A percentile compares a stretch with the other conserved stretches of the same genome.
phyloP scores from a whole-genome alignment of 768 basidiomycete genomes.

The Lentinula detonsa region DNA sequence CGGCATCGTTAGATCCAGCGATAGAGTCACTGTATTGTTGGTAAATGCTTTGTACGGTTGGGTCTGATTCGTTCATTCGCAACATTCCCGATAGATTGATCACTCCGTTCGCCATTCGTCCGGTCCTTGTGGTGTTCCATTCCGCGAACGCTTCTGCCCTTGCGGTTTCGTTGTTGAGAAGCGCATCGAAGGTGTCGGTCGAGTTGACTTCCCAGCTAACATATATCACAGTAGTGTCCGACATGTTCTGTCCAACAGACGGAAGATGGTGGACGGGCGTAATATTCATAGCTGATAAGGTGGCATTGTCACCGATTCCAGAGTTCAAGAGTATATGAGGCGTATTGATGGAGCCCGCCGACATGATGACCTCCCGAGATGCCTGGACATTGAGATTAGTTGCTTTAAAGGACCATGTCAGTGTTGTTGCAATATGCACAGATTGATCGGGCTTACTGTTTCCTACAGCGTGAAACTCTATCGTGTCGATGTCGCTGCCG shows the following conservation, averaged over 20 bases:
- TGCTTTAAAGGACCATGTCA: neutral
- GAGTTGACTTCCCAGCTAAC: constrained; percentile 7
- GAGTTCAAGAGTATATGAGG: constrained; percentile 13
- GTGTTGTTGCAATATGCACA: neutral
- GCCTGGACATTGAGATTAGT: constrained; percentile 6
- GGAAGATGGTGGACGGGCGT: constrained; percentile 9
- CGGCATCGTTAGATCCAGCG: constrained; percentile 24
- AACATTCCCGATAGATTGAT: constrained; percentile 12
- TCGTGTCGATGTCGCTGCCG: neutral
- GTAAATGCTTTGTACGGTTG: neutral
- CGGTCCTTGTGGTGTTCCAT: constrained; percentile 21
- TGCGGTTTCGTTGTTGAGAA: constrained; percentile 15
- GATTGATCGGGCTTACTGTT: constrained; percentile 1
- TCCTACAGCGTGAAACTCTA: constrained; percentile 4
- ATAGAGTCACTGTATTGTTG: constrained; percentile 18
- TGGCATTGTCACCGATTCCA: constrained; percentile 14
- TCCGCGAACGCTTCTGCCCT: constrained; percentile 14
- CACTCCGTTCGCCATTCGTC: constrained; percentile 21
- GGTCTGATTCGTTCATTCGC: neutral
- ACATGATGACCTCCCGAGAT: constrained; percentile 17
- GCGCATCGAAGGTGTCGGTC: constrained; percentile 12
- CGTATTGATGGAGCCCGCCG: constrained; percentile 18
- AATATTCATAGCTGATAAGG: constrained; percentile 4
- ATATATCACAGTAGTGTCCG: constrained; percentile 3
- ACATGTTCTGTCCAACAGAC: constrained; percentile 12